Base-by-base conservation (phyloP, 1,284 basidiomycete genomes). In the Mrakiaceae sp. region DNA sequence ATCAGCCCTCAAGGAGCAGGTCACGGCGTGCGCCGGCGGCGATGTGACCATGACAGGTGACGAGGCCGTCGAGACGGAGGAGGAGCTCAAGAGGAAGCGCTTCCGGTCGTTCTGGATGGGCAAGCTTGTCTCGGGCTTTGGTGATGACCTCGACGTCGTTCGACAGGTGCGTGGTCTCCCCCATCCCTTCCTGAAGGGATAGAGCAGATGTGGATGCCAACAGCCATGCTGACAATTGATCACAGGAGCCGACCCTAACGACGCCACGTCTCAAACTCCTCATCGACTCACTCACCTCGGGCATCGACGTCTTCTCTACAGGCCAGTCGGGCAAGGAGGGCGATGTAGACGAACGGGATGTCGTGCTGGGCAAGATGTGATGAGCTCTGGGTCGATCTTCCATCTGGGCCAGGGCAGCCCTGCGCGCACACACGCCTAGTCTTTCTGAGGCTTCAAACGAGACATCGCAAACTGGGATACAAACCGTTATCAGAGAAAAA, bases 71-170 rank as follows among this genome's bases (percentile, higher is more conserved):
- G 64, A 65, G 12, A 53, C 6, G 12, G 71, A 69, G 55, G 72
- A 73, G 63, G 72, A 73, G 16, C 70, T 72, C 27, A 68, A 74
- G 46, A 66, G 72, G 51, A 68, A 69, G 39, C 67, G 69, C 58
- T 77, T 77, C 62, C 72, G 71, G 64, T 69, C 71, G 57, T 72
- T 77, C 53, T 77, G 75, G 67, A 76, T 77, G 75, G 75, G 75
- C 68, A 74, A 73, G 57, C 63, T 77, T 40, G 74, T 77, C 8
- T 70, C 75, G 67, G 75, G 72, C 1, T 77, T 77, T 58, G 74
- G 75, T 0, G 70, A 68, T 16, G 75, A 77, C 63, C 56, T 77
- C 68, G 75, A 76, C 66, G 71, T 71, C 60, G 67, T 77, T 60
- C 67, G 75, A 55, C 69, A 70, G 66, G 75, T 77, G 62, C 68